Evolutionary conservation across 805 yeast genomes (phyloP).

Genomic region (Candida xyloterini): DNA sequence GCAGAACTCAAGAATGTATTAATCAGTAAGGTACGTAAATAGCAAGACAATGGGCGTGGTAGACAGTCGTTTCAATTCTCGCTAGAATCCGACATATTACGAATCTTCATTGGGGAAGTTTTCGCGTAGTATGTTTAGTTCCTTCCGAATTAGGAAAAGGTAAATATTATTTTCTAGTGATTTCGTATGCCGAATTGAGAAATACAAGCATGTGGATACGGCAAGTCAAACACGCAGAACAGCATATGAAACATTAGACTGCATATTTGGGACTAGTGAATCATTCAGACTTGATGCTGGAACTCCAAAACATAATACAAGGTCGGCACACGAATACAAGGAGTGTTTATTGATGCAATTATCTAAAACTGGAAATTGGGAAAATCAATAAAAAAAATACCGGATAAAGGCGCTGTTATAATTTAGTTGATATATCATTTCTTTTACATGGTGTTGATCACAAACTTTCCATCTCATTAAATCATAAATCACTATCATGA

Average conservation of each 20-base stretch:
- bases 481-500: slow-evolving; percentile 3
- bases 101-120: background rate
- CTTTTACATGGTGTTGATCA: slow-evolving; percentile 6
- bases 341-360: slow-evolving; percentile 3
- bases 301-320: background rate
- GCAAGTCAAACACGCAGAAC: slow-evolving; percentile 2
- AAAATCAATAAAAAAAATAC: background rate
- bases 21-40: background rate
- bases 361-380: slow-evolving; percentile 4
- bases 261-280: background rate
- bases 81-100: background rate
- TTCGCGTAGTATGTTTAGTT: slow-evolving; percentile 7
- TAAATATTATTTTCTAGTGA: slow-evolving; percentile 6
- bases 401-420: slow-evolving; percentile 6
- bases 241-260: slow-evolving; percentile 9
- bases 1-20: background rate
- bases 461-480: background rate
- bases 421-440: slow-evolving; percentile 4
- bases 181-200: slow-evolving; percentile 5
- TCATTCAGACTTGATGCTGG: background rate
- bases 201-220: slow-evolving; percentile 1
- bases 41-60: background rate
- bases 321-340: background rate
- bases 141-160: slow-evolving; percentile 4
- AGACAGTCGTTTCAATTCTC: background rate